These are phyloP conservation scores for Phytophthora rubi DNA, from an alignment of 352 stramenopile genomes.

Conservation along the genomic window DNA sequence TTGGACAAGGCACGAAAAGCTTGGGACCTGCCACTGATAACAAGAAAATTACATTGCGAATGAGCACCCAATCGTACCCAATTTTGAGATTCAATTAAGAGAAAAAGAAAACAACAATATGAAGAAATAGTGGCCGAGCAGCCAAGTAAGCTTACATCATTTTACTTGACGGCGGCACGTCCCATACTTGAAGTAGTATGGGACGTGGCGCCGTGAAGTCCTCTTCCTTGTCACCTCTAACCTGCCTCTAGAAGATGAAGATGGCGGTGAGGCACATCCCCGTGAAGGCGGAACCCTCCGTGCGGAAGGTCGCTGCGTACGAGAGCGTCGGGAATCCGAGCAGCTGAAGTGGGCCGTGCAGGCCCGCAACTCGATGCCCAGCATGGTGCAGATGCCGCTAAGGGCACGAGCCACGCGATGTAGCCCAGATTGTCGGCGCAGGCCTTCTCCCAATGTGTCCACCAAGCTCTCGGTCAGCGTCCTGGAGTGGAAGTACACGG, in stretches of 20 bases:
- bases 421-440: conserved; percentile 66
- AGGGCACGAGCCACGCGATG: conserved; percentile 73
- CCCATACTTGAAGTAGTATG: too few relatives aligned
- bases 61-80: too few relatives aligned
- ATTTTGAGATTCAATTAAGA: too few relatives aligned
- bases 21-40: too few relatives aligned
- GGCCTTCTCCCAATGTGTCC: conserved; percentile 27
- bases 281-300: conserved; percentile 72
- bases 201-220: too few relatives aligned
- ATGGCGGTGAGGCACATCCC: conserved; percentile 83
- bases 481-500: background rate
- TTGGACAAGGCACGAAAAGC: too few relatives aligned
- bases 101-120: too few relatives aligned
- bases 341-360: conserved; percentile 82
- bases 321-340: conserved; percentile 83
- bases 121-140: too few relatives aligned
- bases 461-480: conserved; percentile 9
- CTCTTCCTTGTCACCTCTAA: background rate
- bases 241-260: conserved; percentile 63
- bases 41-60: too few relatives aligned
- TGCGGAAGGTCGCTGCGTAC: conserved; percentile 81
- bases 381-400: conserved; percentile 80
- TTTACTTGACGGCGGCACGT: too few relatives aligned
- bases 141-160: too few relatives aligned
- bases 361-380: conserved; percentile 69